A percentile compares a stretch with the other conserved stretches of the same genome.
These are phyloP conservation scores for Cryomyces minteri DNA, from an alignment of 495 filamentous ascomycete species.

Conservation along the genomic window DNA sequence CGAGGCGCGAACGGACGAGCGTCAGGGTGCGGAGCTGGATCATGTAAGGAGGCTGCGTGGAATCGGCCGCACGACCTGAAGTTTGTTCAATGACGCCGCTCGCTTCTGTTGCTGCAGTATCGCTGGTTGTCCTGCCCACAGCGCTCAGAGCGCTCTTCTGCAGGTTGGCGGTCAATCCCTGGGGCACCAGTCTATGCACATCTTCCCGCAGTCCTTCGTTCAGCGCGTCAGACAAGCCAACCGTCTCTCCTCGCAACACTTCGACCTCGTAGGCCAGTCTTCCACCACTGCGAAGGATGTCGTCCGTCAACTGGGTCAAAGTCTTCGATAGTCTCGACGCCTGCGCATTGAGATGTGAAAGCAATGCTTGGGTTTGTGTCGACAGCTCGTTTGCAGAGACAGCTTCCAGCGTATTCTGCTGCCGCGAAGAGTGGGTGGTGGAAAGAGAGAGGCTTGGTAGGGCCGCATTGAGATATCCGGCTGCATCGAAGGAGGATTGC, in stretches of 20 bases:
- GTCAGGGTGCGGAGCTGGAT: constrained; percentile 63
- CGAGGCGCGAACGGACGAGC: constrained; percentile 61
- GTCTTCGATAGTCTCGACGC: constrained; percentile 65
- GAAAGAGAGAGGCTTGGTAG: constrained; percentile 43
- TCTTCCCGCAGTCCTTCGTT: constrained; percentile 50
- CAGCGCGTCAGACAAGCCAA: constrained; percentile 57
- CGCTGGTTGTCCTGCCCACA: not conserved
- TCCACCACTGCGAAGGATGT: constrained; percentile 73
- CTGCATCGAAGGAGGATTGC: constrained; percentile 55
- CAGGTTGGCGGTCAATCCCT: not conserved
- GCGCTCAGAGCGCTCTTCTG: not conserved
- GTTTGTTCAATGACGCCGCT: not conserved
- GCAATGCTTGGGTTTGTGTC: constrained; percentile 60
- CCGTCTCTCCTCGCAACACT: constrained; percentile 69
- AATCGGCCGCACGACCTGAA: constrained; percentile 5
- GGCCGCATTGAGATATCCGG: constrained; percentile 60
- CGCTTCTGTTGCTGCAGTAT: not conserved
- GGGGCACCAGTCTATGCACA: constrained; percentile 48
- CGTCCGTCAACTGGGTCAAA: constrained; percentile 79
- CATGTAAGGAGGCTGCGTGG: constrained; percentile 48
- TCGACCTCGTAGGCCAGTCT: constrained; percentile 91
- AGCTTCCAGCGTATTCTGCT: constrained; percentile 21
- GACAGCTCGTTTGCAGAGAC: constrained; percentile 61
- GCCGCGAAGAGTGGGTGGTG: constrained; percentile 6
- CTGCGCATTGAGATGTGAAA: constrained; percentile 76